These are phyloP conservation scores for Linderina pennispora DNA, from an alignment of 192 early-diverging fungal genomes.

Conservation along the genomic window DNA sequence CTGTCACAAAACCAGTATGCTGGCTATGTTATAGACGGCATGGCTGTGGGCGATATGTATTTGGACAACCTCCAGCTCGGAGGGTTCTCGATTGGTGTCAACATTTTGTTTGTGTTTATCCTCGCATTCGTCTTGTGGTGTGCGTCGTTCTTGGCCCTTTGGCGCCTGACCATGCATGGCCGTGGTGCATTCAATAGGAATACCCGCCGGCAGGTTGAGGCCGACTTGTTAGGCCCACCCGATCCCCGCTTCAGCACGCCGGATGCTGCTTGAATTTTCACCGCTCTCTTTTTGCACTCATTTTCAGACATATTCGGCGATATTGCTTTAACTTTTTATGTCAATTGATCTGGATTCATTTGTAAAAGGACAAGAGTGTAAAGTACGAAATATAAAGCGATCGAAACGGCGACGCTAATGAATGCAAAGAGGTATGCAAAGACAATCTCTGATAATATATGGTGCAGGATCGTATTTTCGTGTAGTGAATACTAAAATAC, in stretches of 20 bases:
- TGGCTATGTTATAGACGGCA: slow-evolving; percentile 28
- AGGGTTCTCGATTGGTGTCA: slow-evolving; percentile 30
- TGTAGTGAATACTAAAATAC: too few relatives aligned
- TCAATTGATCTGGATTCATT: too few relatives aligned
- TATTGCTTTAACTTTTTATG: too few relatives aligned
- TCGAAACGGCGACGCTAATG: too few relatives aligned
- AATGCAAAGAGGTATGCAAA: too few relatives aligned
- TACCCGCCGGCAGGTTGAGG: slow-evolving; percentile 1
- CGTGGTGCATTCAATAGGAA: slow-evolving; percentile 1
- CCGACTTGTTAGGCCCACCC: slow-evolving; percentile 16
- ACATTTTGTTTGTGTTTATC: slow-evolving; percentile 23
- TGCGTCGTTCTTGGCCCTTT: slow-evolving; percentile 23
- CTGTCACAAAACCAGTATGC: slow-evolving; percentile 46
- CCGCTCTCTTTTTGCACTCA: too few relatives aligned
- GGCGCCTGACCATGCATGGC: slow-evolving; percentile 11
- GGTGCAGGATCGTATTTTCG: too few relatives aligned
- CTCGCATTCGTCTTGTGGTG: slow-evolving; percentile 17
- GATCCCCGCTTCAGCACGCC: slow-evolving; percentile 17
- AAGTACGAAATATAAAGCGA: too few relatives aligned
- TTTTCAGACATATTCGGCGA: too few relatives aligned
- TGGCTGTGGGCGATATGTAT: slow-evolving; percentile 30
- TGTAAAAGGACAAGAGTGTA: too few relatives aligned
- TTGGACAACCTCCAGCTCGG: slow-evolving; percentile 26
- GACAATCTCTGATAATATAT: too few relatives aligned
- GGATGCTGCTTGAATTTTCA: too few relatives aligned